Evolutionary conservation across 2,329 filamentous ascomycete species (phyloP), one percentile per base, ranked within the genome.

Genomic region (Thielaviopsis populi): DNA sequence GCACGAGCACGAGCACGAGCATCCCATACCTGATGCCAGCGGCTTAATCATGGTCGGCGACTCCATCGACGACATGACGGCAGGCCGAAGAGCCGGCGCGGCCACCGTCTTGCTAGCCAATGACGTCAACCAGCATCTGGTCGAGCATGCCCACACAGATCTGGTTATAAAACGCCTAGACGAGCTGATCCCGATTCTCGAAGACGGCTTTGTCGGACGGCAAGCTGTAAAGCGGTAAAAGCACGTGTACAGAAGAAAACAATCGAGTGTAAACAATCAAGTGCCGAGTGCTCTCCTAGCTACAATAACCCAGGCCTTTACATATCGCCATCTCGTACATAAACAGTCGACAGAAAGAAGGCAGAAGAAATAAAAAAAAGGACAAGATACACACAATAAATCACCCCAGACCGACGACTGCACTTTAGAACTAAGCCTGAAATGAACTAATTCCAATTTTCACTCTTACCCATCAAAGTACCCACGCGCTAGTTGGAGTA

Each of bases 61-160:
- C 71, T 91, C 86, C 17, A 83, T 95, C 63, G 94, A 97, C 72
- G 94, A 99, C 72, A 95, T 97, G 83, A 88, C 86, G 7, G 90
- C 92, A 0, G 92, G 94, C 0, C 82, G 86, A 66, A 79, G 79
- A 62, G 92, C 92, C 0, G 92, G 92, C 0, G 89, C 91, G 1
- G 88, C 90, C 41, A 97, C 94, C 0, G 91, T 97, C n/a, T 72
- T 97, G 71, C 13, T 99, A 54, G 80, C 87, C 17, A 95, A 95
- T 70, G 83, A 89, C n/a, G 85, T 81, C n/a, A 96, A 96, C 71
- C 74, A 73, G 63, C 79, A 86, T 68, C 72, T 96, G 65, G 82
- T 79, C 7, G 78, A 82, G 27, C 88, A 95, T 71, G 80, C 84
- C 68, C 83, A 90, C 72, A 95, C 89, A 0, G 89, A 95, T 73